Evolutionary conservation across 306 rosid genomes (phyloP).

Genomic region (Prunus mume): DNA sequence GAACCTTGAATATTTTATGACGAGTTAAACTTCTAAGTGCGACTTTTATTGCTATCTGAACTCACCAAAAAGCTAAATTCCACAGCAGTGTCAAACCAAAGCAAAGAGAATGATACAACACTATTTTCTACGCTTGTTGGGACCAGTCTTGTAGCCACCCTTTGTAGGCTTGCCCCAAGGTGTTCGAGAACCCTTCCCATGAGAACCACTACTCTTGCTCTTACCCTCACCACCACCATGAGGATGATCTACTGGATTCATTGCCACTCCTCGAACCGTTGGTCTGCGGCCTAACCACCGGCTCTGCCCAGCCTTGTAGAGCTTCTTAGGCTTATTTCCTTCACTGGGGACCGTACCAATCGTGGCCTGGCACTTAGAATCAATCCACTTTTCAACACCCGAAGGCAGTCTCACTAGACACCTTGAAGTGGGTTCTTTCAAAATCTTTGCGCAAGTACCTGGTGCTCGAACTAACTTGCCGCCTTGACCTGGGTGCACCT

Average conservation of each 20-base stretch:
- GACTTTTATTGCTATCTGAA: not conserved
- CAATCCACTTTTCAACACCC: conserved; percentile 59
- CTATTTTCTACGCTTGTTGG: conserved; percentile 58
- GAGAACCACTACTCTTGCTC: conserved; percentile 68
- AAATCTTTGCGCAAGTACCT: conserved; percentile 78
- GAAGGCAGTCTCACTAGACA: conserved; percentile 73
- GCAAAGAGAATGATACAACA: not conserved
- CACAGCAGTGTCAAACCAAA: conserved; percentile 4
- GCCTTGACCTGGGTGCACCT: conserved; percentile 82
- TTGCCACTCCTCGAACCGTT: conserved; percentile 78
- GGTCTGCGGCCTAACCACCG: conserved; percentile 82
- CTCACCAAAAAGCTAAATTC: conserved; percentile 4
- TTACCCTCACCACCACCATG: conserved; percentile 92
- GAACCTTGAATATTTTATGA: not conserved
- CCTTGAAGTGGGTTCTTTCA: conserved; percentile 63
- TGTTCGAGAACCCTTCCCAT: conserved; percentile 53
- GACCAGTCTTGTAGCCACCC: conserved; percentile 80
- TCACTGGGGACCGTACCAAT: conserved; percentile 82
- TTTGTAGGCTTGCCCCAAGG: conserved; percentile 90
- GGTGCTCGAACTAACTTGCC: conserved; percentile 87
- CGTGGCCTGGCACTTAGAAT: conserved; percentile 70
- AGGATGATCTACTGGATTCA: conserved; percentile 87
- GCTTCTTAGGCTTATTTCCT: conserved; percentile 57
- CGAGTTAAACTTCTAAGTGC: not conserved
- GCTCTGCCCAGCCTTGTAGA: conserved; percentile 82